Base-by-base conservation (phyloP, 345 rosid genomes). In the Gossypium ekmanianum region DNA sequence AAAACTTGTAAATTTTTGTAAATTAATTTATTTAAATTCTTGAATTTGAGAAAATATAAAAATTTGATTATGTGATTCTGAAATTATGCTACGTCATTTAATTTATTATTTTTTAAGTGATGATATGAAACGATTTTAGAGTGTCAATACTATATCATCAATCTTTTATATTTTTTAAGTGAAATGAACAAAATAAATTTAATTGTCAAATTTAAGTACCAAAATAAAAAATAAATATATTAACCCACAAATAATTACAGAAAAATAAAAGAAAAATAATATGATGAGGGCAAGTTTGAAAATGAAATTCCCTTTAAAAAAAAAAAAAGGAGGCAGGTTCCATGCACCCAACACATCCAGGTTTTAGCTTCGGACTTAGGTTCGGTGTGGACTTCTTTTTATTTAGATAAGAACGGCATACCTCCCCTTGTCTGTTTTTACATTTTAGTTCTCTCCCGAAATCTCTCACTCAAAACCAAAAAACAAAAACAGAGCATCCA, bases 331-430 rank as follows among this genome's bases (percentile, higher is more conserved):
- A 55, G 87, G 83, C 76, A 59, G 84, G 89, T 87, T 89, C 87
- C 88, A 78, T 86, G 87, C 75, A 83, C 73, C 85, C 78, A 72
- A 83, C 71, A 84, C 78, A 72, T 85, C 90, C 81, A 79, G 75
- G 55, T 77, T 56, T 74, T 26, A 29, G 85, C 76, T 74, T 82
- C 83, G 87, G 87, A 41, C 10, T 55, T 71, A 72, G 89, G 82
- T 78, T 77, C 81, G 84, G 84, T 47, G 76, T 57, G 54, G 86
- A 79, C 84, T 83, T 34, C 41, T 34, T 34, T 34, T 78, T 68
- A 83, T 77, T 61, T 75, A 79, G 94, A 89, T 90, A 92, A 92
- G 97, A 86, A 85, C 88, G 85, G 56, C 81, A 62, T 4, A 4
- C 39, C 68, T 43, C 41, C 62, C 61, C 63, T 43, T 11, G 72